A percentile compares a stretch with the other conserved stretches of the same genome.
Evolutionary conservation across 2,329 filamentous ascomycete genomes (phyloP).

Genomic region (Fusarium drepaniforme): DNA sequence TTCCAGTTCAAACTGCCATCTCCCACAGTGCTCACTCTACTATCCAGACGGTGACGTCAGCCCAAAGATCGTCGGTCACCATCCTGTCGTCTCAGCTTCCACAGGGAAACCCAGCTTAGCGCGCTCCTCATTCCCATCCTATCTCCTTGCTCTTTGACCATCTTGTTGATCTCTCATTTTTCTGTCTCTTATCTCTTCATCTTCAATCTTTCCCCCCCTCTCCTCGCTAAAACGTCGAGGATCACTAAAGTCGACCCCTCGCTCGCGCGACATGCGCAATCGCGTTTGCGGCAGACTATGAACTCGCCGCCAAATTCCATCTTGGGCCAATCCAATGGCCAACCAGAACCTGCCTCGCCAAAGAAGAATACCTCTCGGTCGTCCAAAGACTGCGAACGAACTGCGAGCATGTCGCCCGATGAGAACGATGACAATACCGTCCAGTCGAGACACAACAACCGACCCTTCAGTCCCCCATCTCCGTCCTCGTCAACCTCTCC

Average conservation of each 20-base stretch:
- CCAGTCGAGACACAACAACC: not conserved
- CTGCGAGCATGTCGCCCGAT: slow-evolving; percentile 7
- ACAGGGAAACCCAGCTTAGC: slow-evolving; percentile 5
- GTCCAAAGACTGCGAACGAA: slow-evolving; percentile 6
- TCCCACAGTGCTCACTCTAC: slow-evolving; percentile 10
- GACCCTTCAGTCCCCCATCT: slow-evolving; percentile 41
- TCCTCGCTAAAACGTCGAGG: not conserved
- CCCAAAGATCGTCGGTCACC: slow-evolving; percentile 16
- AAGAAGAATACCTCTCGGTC: not conserved
- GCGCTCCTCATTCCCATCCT: slow-evolving; percentile 15
- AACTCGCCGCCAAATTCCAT: slow-evolving; percentile 43
- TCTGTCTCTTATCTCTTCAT: not conserved
- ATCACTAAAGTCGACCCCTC: not conserved
- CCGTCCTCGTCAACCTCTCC: slow-evolving; percentile 44
- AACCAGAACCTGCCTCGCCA: not conserved
- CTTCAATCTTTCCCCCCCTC: not conserved
- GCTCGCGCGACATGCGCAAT: slow-evolving; percentile 20
- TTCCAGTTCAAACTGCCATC: not conserved
- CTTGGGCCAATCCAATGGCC: slow-evolving; percentile 13
- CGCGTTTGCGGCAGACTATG: slow-evolving; percentile 27
- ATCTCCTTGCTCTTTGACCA: slow-evolving; percentile 6
- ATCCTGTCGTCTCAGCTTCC: slow-evolving; percentile 12
- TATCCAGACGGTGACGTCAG: slow-evolving; percentile 29
- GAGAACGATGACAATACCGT: not conserved
- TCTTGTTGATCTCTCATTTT: not conserved